Base-by-base conservation (phyloP, 2,329 filamentous ascomycete genomes). In the Aspergillus tubingensis region DNA sequence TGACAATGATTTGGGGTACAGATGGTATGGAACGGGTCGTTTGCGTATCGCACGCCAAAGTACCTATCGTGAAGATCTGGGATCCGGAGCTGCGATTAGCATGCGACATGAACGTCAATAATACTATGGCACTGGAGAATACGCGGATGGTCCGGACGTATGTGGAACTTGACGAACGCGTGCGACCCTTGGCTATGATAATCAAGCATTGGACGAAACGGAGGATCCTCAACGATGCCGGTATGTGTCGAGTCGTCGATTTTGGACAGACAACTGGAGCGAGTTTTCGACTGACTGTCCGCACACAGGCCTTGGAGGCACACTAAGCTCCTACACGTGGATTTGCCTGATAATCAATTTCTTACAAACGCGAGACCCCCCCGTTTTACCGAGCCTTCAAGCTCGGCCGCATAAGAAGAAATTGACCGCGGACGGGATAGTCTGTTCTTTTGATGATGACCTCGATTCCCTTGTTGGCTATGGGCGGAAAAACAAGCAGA, bases 91-190 rank as follows among this genome's bases (percentile, higher is more conserved):
- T 97, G 59, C 83, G 88, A 65, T 82, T 99, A 54, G 91, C 92
- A 15, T 97, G 93, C 76, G 95, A 99, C 74, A 95, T 99, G 89
- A 99, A 99, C 69, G 93, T 99, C 79, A 99, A 99, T 80, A 99
- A 98, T 70, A 95, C 93, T 0, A 79, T 96, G 56, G 95, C 95
- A 3, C 81, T 99, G 62, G 93, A 98, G 76, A 99, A 99, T 72
- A 99, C 95, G 13, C 88, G 93, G 54, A 96, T 99, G 93, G 95
- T 99, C 70, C 91, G 93, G 74, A 96, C 92, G 0, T 99, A 99
- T 77, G 92, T 99, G 62, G 88, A 96, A 71, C 89, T 96, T 59
- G 95, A 99, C 76, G 87, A 92, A 41, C 88, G 95, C 62, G 92
- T 99, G 58, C 88, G 95, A 47, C 92, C 91, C 48, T 81, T 99